phyloP scores from a whole-genome alignment of 805 yeast genomes.

The Danielozyma ontarioensis region DNA sequence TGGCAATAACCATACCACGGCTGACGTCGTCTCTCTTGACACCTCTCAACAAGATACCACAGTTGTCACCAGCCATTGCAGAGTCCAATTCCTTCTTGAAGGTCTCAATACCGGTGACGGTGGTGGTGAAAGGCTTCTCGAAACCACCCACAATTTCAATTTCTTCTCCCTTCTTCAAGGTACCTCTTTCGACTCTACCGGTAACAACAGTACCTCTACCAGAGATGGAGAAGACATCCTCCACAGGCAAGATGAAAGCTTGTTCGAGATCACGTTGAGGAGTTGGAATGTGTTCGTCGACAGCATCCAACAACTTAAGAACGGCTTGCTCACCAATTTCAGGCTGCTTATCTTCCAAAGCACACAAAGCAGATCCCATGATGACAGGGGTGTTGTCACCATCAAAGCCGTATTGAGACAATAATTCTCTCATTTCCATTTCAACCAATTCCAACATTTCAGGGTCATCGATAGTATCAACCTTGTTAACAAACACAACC shows the following conservation, averaged over 20 bases:
- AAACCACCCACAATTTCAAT: slow-evolving; percentile 93
- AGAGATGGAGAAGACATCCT: slow-evolving; percentile 94
- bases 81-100: slow-evolving; percentile 97
- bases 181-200: slow-evolving; percentile 98
- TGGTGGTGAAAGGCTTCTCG: slow-evolving; percentile 82
- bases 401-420: slow-evolving; percentile 88
- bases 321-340: slow-evolving; percentile 91
- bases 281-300: slow-evolving; percentile 93
- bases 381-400: slow-evolving; percentile 97
- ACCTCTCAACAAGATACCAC: slow-evolving; percentile 97
- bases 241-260: slow-evolving; percentile 95
- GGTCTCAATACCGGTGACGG: slow-evolving; percentile 98
- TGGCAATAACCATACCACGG: slow-evolving; percentile 97
- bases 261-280: slow-evolving; percentile 94
- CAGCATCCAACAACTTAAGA: slow-evolving; percentile 78
- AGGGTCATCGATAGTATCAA: slow-evolving; percentile 95
- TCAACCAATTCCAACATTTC: slow-evolving; percentile 99
- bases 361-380: slow-evolving; percentile 98
- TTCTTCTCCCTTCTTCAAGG: slow-evolving; percentile 97
- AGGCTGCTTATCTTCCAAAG: slow-evolving; percentile 80
- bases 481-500: slow-evolving; percentile 97
- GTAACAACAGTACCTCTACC: slow-evolving; percentile 99
- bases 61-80: slow-evolving; percentile 99
- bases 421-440: slow-evolving; percentile 99
- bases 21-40: slow-evolving; percentile 93